Percentiles rank a stretch among this genome's conserved stretches.
Evolutionary conservation across 441 rosid species (phyloP).

Genomic region (Populus hybrid): DNA sequence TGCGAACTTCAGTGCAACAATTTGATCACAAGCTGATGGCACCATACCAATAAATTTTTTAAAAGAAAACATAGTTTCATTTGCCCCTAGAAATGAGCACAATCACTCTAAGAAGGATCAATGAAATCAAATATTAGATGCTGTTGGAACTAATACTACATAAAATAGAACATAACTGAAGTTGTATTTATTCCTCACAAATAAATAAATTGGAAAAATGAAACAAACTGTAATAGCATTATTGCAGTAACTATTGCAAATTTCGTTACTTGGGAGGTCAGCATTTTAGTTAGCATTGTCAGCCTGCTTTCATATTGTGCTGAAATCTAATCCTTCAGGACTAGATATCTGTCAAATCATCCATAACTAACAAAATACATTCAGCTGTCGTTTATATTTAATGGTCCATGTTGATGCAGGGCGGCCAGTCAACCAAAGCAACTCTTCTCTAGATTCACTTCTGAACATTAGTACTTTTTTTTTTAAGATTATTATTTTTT

Average conservation of each 20-base stretch:
- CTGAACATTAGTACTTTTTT: neutral
- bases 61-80: neutral
- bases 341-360: neutral
- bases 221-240: neutral
- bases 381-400: neutral
- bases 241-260: neutral
- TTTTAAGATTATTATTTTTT: neutral
- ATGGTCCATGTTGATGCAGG: neutral
- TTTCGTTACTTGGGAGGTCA: neutral
- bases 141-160: neutral
- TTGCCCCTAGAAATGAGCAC: neutral
- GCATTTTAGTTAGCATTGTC: neutral
- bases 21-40: neutral
- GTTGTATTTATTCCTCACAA: neutral
- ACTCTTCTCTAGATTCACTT: neutral
- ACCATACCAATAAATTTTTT: neutral
- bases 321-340: neutral
- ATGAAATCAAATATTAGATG: neutral
- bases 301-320: neutral
- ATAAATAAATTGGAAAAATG: too few species aligned
- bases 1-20: constrained; percentile 4
- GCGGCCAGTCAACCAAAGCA: neutral
- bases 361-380: neutral
- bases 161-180: neutral
- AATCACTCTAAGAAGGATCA: neutral